Evolutionary conservation across 1,284 basidiomycete species (phyloP).

Genomic region (Tylopilus orsonianus): DNA sequence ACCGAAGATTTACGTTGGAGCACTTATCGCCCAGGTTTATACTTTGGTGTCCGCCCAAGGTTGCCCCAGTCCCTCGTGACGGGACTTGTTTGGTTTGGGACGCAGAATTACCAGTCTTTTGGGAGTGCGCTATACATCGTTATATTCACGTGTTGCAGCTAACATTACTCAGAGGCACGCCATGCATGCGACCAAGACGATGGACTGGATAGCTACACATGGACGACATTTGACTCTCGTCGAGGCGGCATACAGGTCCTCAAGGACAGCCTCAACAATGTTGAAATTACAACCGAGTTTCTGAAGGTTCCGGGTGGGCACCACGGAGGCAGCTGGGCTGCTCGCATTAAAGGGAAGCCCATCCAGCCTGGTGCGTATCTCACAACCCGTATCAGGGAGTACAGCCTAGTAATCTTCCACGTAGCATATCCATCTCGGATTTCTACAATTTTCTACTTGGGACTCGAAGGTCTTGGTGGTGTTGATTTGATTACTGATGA

Average conservation of each 20-base stretch:
- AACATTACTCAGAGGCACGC: conserved; percentile 56
- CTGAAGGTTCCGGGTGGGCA: conserved; percentile 79
- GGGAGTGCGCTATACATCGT: conserved; percentile 46
- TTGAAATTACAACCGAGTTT: conserved; percentile 82
- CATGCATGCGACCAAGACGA: conserved; percentile 92
- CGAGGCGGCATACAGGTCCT: conserved; percentile 85
- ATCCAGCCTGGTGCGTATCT: conserved; percentile 58
- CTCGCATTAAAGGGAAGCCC: conserved; percentile 81
- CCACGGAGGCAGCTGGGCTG: conserved; percentile 88
- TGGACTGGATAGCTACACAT: conserved; percentile 78
- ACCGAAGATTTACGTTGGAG: conserved; percentile 85
- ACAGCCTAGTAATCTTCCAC: conserved; percentile 7
- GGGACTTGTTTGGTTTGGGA: conserved; percentile 90
- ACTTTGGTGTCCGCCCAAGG: conserved; percentile 87
- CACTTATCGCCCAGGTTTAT: conserved; percentile 86
- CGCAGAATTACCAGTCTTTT: conserved; percentile 75
- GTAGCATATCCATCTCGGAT: conserved; percentile 58
- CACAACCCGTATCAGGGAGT: not conserved
- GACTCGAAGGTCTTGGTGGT: conserved; percentile 82
- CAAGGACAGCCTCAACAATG: conserved; percentile 80
- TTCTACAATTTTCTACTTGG: conserved; percentile 83
- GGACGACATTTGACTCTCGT: conserved; percentile 85
- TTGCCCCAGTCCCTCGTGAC: conserved; percentile 86
- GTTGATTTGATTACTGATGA: conserved; percentile 78
- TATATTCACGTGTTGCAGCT: conserved; percentile 4